phyloP scores from a whole-genome alignment of 306 rosid species.

The Sicyos edulis region DNA sequence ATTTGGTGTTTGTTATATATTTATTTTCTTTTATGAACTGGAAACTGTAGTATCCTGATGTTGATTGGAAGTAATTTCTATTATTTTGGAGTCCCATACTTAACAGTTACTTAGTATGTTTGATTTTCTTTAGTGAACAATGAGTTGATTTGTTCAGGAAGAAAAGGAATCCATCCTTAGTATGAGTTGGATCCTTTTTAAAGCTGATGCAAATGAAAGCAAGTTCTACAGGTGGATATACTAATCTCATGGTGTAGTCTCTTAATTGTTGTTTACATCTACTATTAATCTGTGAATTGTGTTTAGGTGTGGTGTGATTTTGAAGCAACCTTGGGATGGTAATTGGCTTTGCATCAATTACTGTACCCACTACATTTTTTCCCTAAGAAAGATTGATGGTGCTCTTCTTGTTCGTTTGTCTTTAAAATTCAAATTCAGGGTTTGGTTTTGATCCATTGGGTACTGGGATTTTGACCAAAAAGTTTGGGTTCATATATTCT shows the following conservation, averaged over 20 bases:
- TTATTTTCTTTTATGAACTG: not conserved
- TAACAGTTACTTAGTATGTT: not conserved
- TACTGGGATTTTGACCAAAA: not conserved
- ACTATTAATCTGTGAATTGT: not conserved
- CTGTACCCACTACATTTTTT: not conserved
- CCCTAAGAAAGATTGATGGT: not conserved
- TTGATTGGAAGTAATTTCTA: too few relatives aligned
- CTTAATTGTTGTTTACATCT: conserved; percentile 14
- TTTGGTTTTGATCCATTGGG: not conserved
- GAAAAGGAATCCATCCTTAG: conserved; percentile 20
- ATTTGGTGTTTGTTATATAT: not conserved
- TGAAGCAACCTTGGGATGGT: not conserved
- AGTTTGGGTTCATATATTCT: not conserved
- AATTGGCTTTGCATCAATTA: conserved; percentile 9
- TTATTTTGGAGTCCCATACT: conserved; percentile 20
- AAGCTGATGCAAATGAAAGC: conserved; percentile 25
- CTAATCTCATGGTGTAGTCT: conserved; percentile 16
- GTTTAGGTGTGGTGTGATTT: too few relatives aligned
- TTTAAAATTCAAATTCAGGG: not conserved
- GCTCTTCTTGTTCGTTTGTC: not conserved
- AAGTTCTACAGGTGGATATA: conserved; percentile 19
- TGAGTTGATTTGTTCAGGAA: conserved; percentile 21
- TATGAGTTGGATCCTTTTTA: conserved; percentile 22
- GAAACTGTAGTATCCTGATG: not conserved
- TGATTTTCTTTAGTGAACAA: not conserved